These are phyloP conservation scores for Nicotiana benthamiana DNA, from an alignment of 257 asterid species.

Conservation along the genomic window DNA sequence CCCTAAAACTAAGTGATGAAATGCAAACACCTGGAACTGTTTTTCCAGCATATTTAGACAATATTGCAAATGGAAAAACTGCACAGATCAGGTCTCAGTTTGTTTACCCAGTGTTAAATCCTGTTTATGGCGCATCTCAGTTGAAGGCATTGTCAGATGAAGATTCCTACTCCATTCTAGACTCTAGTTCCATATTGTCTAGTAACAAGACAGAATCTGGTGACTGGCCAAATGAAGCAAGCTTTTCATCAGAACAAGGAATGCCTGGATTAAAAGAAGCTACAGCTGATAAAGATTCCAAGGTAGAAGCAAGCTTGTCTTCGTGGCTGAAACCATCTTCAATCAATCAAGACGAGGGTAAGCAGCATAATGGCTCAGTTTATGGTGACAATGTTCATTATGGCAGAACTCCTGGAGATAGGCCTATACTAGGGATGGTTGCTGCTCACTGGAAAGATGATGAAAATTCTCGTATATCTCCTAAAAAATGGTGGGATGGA, in stretches of 20 bases:
- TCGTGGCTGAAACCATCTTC: slow-evolving; percentile 55
- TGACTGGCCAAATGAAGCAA: slow-evolving; percentile 18
- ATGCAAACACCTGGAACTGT: slow-evolving; percentile 94
- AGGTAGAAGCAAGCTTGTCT: slow-evolving; percentile 44
- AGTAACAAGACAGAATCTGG: slow-evolving; percentile 16
- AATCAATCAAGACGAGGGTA: slow-evolving; percentile 21
- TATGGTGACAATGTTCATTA: slow-evolving; percentile 13
- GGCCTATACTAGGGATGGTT: slow-evolving; percentile 92
- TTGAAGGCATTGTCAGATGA: slow-evolving; percentile 40
- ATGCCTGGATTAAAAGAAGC: slow-evolving; percentile 9
- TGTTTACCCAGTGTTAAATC: slow-evolving; percentile 45
- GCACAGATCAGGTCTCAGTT: slow-evolving; percentile 58
- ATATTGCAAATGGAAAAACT: slow-evolving; percentile 33
- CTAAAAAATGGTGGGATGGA: slow-evolving; percentile 84
- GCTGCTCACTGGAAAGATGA: slow-evolving; percentile 90
- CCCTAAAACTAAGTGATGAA: slow-evolving; percentile 65
- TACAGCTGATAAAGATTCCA: slow-evolving; percentile 27
- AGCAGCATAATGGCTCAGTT: slow-evolving; percentile 14
- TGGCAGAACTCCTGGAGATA: slow-evolving; percentile 47
- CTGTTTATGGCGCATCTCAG: slow-evolving; percentile 30
- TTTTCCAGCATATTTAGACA: slow-evolving; percentile 51
- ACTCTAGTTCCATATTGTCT: slow-evolving; percentile 17
- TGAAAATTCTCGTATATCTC: slow-evolving; percentile 40
- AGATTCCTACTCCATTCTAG: slow-evolving; percentile 20
- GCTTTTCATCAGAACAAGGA: slow-evolving; percentile 11